Evolutionary conservation across 1,284 basidiomycete genomes (phyloP).

Genomic region (Melampsora americana): DNA sequence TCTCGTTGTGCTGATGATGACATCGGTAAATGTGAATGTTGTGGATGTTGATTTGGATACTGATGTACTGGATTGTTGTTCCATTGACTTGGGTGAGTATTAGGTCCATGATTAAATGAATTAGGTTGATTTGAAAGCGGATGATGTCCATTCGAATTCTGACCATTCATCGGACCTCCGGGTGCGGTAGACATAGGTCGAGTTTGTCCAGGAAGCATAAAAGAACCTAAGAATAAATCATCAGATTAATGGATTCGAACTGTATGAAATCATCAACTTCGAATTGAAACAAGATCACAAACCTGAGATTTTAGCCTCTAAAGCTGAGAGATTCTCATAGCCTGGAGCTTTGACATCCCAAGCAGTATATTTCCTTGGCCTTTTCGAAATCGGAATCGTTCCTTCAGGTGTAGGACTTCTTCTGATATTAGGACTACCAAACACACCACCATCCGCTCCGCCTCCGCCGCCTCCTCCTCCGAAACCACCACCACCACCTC

Average conservation of each 20-base stretch:
- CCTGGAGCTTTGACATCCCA: slow-evolving; percentile 96
- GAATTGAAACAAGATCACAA: slow-evolving; percentile 12
- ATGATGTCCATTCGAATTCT: slow-evolving; percentile 24
- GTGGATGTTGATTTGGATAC: slow-evolving; percentile 65
- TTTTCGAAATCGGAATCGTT: slow-evolving; percentile 74
- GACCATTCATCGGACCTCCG: slow-evolving; percentile 34
- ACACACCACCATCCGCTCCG: slow-evolving; percentile 49
- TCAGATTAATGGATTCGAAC: background rate
- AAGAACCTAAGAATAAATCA: slow-evolving; percentile 64
- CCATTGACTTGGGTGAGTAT: slow-evolving; percentile 60
- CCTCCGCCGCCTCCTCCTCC: slow-evolving; percentile 48
- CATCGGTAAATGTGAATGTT: slow-evolving; percentile 63
- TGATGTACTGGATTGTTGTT: slow-evolving; percentile 70
- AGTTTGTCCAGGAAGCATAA: slow-evolving; percentile 86
- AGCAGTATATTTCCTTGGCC: slow-evolving; percentile 78
- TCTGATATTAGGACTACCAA: slow-evolving; percentile 67
- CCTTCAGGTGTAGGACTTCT: slow-evolving; percentile 88
- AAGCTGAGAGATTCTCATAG: slow-evolving; percentile 87
- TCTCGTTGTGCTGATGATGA: slow-evolving; percentile 23
- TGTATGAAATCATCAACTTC: background rate
- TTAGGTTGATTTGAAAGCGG: slow-evolving; percentile 45
- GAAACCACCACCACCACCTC: slow-evolving; percentile 49
- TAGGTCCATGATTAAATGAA: slow-evolving; percentile 60
- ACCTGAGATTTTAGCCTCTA: slow-evolving; percentile 97
- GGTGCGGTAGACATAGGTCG: slow-evolving; percentile 59